Conservation (phyloP, 495 filamentous ascomycete genomes). For the Opeltia flavorubescens region DNA sequence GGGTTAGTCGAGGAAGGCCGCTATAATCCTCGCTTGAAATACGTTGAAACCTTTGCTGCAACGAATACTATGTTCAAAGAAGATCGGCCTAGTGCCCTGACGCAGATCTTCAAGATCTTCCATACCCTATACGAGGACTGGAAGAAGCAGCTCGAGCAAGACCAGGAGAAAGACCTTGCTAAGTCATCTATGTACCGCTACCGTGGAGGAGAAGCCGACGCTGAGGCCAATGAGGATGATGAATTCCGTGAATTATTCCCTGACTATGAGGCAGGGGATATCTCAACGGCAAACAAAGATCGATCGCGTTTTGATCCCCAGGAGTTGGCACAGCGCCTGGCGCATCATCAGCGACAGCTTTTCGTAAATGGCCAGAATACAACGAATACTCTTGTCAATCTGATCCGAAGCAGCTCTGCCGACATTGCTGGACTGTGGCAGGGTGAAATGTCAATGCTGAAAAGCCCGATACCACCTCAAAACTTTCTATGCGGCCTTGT, state of each 20-base stretch:
- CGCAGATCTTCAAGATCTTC: slow-evolving; percentile 32
- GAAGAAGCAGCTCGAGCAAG: slow-evolving; percentile 55
- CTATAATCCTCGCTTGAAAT: slow-evolving; percentile 17
- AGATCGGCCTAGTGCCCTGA: neutral
- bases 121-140: slow-evolving; percentile 62
- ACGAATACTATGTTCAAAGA: slow-evolving; percentile 2
- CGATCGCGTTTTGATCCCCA: slow-evolving; percentile 21
- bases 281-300: slow-evolving; percentile 19
- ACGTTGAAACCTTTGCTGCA: slow-evolving; percentile 18
- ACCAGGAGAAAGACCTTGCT: slow-evolving; percentile 54
- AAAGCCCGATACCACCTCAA: slow-evolving; percentile 28
- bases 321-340: slow-evolving; percentile 33
- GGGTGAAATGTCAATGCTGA: slow-evolving; percentile 7
- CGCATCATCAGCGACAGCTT: slow-evolving; percentile 38
- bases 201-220: slow-evolving; percentile 56
- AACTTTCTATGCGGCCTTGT: slow-evolving; percentile 50
- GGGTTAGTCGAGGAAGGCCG: slow-evolving; percentile 5
- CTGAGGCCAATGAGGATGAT: slow-evolving; percentile 60
- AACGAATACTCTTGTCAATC: slow-evolving; percentile 2
- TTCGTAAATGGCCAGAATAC: slow-evolving; percentile 21
- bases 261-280: slow-evolving; percentile 41
- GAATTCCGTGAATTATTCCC: slow-evolving; percentile 75
- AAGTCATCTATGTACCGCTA: slow-evolving; percentile 70
- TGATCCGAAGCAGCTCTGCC: slow-evolving; percentile 5
- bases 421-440: slow-evolving; percentile 6